phyloP scores from a whole-genome alignment of 1,284 basidiomycete species.

The Gomphus bonarii region DNA sequence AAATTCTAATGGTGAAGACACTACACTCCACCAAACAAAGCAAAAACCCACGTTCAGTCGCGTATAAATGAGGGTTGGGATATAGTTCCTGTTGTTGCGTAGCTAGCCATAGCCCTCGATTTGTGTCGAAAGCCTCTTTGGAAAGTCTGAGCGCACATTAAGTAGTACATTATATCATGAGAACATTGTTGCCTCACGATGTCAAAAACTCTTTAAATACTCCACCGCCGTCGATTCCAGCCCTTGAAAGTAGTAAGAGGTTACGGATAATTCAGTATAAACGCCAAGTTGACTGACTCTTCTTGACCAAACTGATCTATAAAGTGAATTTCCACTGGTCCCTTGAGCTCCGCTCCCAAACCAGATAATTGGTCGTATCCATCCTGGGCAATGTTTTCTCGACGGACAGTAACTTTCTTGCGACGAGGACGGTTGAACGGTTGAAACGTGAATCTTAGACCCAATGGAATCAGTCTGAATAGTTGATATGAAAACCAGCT shows the following conservation, averaged over 20 bases:
- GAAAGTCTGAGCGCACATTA: constrained; percentile 40
- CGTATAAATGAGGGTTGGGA: constrained; percentile 86
- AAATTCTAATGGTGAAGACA: constrained; percentile 1
- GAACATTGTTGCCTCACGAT: constrained; percentile 22
- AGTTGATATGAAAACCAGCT: background rate
- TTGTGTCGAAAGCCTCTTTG: constrained; percentile 91
- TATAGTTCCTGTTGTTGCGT: constrained; percentile 90
- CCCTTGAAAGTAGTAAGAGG: constrained; percentile 30
- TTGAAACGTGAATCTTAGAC: background rate
- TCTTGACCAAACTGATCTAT: constrained; percentile 82
- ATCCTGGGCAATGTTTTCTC: constrained; percentile 75
- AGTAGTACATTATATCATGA: background rate
- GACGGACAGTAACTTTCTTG: constrained; percentile 55
- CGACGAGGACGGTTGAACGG: constrained; percentile 17
- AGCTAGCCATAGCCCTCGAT: constrained; percentile 88
- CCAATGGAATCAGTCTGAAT: background rate
- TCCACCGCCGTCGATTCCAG: constrained; percentile 92
- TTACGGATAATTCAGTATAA: background rate
- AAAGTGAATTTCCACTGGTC: constrained; percentile 78
- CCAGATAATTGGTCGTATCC: constrained; percentile 70
- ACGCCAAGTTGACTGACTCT: constrained; percentile 44
- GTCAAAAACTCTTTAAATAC: constrained; percentile 98
- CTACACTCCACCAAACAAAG: background rate
- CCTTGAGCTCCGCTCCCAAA: constrained; percentile 67
- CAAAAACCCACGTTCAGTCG: constrained; percentile 58